Conservation (phyloP, 116 monocot genomes). For the Dioscorea cayenensis region DNA sequence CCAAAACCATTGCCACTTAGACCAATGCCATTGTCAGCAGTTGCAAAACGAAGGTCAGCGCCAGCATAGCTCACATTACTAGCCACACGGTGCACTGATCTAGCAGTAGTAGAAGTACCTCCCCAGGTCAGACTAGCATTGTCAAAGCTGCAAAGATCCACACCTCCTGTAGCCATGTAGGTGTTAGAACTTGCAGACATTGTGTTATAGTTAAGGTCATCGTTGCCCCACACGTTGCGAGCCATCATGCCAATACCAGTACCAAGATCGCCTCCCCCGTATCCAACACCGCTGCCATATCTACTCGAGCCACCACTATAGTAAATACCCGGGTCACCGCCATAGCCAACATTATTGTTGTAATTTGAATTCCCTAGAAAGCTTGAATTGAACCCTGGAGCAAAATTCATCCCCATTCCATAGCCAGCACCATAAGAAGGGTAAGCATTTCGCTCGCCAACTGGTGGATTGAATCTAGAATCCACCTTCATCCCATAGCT, state of each 20-base stretch:
- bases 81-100: constrained; percentile 18
- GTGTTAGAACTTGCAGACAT: constrained; percentile 34
- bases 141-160: constrained; percentile 33
- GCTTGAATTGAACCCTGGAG: constrained; percentile 35
- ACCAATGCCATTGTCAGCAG: constrained; percentile 32
- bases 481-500: constrained; percentile 46
- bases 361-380: constrained; percentile 36
- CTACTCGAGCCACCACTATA: constrained; percentile 44
- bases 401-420: constrained; percentile 58
- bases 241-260: constrained; percentile 29
- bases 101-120: constrained; percentile 26
- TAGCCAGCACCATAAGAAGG: constrained; percentile 40
- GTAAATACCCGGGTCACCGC: constrained; percentile 31
- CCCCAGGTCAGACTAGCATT: constrained; percentile 49
- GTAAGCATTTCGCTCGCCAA: constrained; percentile 28
- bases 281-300: constrained; percentile 29
- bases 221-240: constrained; percentile 59
- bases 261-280: constrained; percentile 28
- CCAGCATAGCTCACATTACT: constrained; percentile 22
- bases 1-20: constrained; percentile 31
- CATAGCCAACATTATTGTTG: constrained; percentile 30
- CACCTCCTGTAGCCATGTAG: constrained; percentile 31
- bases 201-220: constrained; percentile 27
- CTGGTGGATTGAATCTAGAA: constrained; percentile 24
- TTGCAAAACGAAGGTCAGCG: constrained; percentile 29